A percentile compares a stretch with the other conserved stretches of the same genome.
Conservation (phyloP, 805 yeast species). For the Saturnispora serradocipensis region DNA sequence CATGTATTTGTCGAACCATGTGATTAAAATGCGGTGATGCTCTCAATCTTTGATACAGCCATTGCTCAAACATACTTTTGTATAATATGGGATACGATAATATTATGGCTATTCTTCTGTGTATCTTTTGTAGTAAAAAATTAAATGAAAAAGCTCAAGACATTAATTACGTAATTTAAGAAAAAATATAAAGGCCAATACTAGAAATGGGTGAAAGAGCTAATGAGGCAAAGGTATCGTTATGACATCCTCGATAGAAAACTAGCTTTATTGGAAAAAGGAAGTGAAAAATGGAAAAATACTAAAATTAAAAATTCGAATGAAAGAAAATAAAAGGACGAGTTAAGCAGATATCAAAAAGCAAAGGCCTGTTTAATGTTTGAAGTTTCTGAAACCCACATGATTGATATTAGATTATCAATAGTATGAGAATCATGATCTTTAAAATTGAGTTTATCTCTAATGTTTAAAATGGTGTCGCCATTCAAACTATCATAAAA, state of each 20-base stretch:
- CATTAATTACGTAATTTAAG: not conserved
- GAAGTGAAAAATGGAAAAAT: not conserved
- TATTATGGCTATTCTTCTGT: not conserved
- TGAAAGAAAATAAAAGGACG: not conserved
- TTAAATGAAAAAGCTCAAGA: not conserved
- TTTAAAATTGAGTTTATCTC: not conserved
- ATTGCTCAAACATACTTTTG: slow-evolving; percentile 34
- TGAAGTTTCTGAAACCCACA: slow-evolving; percentile 9
- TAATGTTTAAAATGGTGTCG: not conserved
- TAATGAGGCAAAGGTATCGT: not conserved
- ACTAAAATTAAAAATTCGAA: not conserved
- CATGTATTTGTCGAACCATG: slow-evolving; percentile 55
- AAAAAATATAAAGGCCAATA: not conserved
- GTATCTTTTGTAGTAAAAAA: not conserved
- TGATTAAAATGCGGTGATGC: slow-evolving; percentile 50
- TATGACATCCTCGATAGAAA: not conserved
- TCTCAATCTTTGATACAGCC: slow-evolving; percentile 39
- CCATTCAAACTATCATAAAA: not conserved
- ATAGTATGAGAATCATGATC: not conserved
- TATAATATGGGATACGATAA: too few species aligned
- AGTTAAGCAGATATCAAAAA: not conserved
- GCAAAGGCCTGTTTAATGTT: slow-evolving; percentile 1
- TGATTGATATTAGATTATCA: not conserved
- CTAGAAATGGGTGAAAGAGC: too few species aligned
- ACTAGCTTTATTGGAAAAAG: not conserved